phyloP scores from a whole-genome alignment of 495 filamentous ascomycete species.

The Elaphomyces granulatus region DNA sequence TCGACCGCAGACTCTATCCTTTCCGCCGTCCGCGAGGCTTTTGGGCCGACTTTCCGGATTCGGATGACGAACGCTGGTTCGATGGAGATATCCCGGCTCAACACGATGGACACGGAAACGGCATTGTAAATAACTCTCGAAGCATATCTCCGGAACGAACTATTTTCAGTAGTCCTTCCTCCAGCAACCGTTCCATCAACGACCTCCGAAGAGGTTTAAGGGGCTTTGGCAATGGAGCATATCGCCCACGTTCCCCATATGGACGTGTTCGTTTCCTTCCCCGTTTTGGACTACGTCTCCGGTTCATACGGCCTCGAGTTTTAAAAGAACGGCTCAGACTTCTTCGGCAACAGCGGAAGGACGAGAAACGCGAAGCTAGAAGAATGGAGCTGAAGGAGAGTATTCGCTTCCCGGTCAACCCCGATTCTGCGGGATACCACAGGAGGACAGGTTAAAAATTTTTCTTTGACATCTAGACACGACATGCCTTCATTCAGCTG shows the following conservation, averaged over 20 bases:
- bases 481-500: too few species aligned
- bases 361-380: conserved; percentile 42
- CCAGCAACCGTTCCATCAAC: conserved; percentile 18
- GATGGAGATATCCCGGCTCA: conserved; percentile 2
- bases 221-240: conserved; percentile 2
- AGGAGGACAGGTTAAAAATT: too few species aligned
- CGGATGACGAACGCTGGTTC: conserved; percentile 28
- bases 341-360: conserved; percentile 43
- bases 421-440: too few species aligned
- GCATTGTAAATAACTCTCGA: conserved; percentile 36
- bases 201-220: conserved; percentile 26
- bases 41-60: conserved; percentile 48
- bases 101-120: conserved; percentile 15
- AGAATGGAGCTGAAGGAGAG: conserved; percentile 50
- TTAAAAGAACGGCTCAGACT: conserved; percentile 40
- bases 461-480: too few species aligned
- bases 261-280: conserved; percentile 22
- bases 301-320: conserved; percentile 38
- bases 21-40: conserved; percentile 69
- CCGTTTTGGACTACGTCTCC: conserved; percentile 34
- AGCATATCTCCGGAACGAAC: conserved; percentile 41
- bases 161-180: conserved; percentile 22
- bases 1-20: conserved; percentile 51
- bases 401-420: too few species aligned
- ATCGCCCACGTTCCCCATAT: conserved; percentile 11